Evolutionary conservation across 2,329 filamentous ascomycete species (phyloP), one percentile per base, ranked within the genome.

Genomic region (Alternaria consortialis): DNA sequence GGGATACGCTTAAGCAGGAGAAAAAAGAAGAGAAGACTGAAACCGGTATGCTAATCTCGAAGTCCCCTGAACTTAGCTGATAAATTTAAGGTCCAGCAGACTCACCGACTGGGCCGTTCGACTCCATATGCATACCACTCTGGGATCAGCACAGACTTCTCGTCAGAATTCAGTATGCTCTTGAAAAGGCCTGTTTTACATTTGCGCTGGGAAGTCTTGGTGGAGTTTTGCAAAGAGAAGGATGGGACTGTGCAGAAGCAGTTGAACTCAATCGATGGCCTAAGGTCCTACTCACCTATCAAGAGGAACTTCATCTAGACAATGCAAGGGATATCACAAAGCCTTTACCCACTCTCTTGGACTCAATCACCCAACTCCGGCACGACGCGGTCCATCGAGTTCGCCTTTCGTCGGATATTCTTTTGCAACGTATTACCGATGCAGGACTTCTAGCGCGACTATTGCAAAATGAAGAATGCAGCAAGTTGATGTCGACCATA

Each of bases 181-280:
- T 58, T 9, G 56, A 58, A 12, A 53, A 47, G 4, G 15, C 48
- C 0, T 53, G 56, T 20, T 58, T 53, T 40, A 12, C 17, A 1
- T 58, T 53, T 6, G 48, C 56, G 2, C 23, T 40, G 40, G 39
- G 25, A 12, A 17, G 13, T 1, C n/a, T 53, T 1, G 5, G 1
- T 5, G 32, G 7, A 1, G 5, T 34, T 12, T 9, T 58, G 2
- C 17, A 53, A 1, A 44, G 11, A 11, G 31, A 58, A 20, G 39
- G 20, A 0, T 58, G 56, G 56, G 56, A 58, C 17, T 58, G 48
- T 13, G 56, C 56, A 8, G 56, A 58, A 32, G 56, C 48, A 6
- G 32, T 53, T 0, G 56, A 58, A 17, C 40, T 58, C 2, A 46
- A 46, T 2, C 25, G 13, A 25, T 58, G 56, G 56, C 12, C 40